Percentiles rank a stretch among this genome's conserved stretches.
These are phyloP conservation scores for Drechslerella dactyloides DNA, from an alignment of 2,329 filamentous ascomycete species.

Conservation along the genomic window DNA sequence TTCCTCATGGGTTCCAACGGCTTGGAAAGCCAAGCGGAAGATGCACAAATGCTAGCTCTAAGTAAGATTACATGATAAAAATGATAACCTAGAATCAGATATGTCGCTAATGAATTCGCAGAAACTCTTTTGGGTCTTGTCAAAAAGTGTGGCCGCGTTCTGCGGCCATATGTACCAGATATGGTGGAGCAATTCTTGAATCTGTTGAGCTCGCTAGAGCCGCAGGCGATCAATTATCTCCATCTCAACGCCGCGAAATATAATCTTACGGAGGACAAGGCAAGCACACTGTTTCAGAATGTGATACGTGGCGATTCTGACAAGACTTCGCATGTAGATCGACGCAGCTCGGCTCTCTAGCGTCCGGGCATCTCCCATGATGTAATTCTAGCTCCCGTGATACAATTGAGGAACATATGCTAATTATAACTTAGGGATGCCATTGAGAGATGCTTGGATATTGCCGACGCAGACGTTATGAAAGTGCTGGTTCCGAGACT, in stretches of 20 bases:
- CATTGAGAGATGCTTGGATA: constrained; percentile 85
- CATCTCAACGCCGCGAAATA: constrained; percentile 85
- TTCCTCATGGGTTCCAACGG: constrained; percentile 89
- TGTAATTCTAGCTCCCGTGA: constrained; percentile 56
- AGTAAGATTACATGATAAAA: constrained; percentile 54
- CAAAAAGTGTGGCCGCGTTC: constrained; percentile 80
- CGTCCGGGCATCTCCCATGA: constrained; percentile 85
- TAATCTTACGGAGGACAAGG: constrained; percentile 80
- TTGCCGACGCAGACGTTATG: constrained; percentile 80
- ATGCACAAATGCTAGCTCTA: constrained; percentile 78
- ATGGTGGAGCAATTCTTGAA: constrained; percentile 82
- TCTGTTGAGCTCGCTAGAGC: constrained; percentile 85
- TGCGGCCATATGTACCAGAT: constrained; percentile 80
- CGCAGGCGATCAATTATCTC: constrained; percentile 82
- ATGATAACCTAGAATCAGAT: not conserved
- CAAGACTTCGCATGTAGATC: constrained; percentile 61
- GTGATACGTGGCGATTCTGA: not conserved
- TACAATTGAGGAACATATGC: not conserved
- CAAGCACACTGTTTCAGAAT: not conserved
- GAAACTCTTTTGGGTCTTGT: constrained; percentile 84
- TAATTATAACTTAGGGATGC: constrained; percentile 65
- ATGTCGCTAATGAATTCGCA: constrained; percentile 10
- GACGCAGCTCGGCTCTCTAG: constrained; percentile 83
- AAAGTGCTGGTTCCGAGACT: constrained; percentile 73
- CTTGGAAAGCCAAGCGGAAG: constrained; percentile 84